A percentile compares a stretch with the other conserved stretches of the same genome.
Conservation (phyloP, 2,329 filamentous ascomycete species). For the Cordyceps sp. region DNA sequence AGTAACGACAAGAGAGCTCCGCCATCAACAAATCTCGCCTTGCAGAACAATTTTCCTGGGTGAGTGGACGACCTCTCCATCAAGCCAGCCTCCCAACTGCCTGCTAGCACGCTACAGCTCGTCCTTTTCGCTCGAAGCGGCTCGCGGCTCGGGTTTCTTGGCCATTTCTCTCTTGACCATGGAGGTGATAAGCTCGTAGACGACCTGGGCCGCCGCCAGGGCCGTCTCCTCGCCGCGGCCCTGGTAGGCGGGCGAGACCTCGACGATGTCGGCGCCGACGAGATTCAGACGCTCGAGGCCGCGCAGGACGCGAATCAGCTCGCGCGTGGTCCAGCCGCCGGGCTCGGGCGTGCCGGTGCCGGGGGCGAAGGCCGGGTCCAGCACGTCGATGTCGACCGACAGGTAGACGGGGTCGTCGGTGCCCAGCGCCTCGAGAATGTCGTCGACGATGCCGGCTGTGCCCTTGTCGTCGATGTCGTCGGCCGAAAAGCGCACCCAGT, state of each 20-base stretch:
- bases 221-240: conserved; percentile 65
- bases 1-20: too few relatives aligned
- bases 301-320: conserved; percentile 68
- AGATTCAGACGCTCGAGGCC: conserved; percentile 72
- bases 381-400: conserved; percentile 66
- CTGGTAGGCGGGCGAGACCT: conserved; percentile 72
- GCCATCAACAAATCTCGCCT: too few relatives aligned
- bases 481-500: conserved; percentile 61
- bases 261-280: conserved; percentile 80
- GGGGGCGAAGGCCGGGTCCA: conserved; percentile 52
- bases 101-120: conserved; percentile 22
- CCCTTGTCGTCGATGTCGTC: conserved; percentile 82
- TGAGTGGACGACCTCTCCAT: too few relatives aligned
- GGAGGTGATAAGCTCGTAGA: conserved; percentile 69
- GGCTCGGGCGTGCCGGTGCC: conserved; percentile 82
- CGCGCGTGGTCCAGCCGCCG: conserved; percentile 79
- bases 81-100: too few relatives aligned
- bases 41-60: too few relatives aligned
- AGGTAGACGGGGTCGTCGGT: conserved; percentile 68
- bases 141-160: conserved; percentile 27
- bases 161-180: conserved; percentile 51
- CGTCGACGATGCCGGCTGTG: conserved; percentile 48
- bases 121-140: conserved; percentile 15
- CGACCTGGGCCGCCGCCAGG: conserved; percentile 68
- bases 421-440: conserved; percentile 57